Evolutionary conservation across 2,329 filamentous ascomycete genomes (phyloP), one percentile per base, ranked within the genome.

Genomic region (Colletotrichum sidae): DNA sequence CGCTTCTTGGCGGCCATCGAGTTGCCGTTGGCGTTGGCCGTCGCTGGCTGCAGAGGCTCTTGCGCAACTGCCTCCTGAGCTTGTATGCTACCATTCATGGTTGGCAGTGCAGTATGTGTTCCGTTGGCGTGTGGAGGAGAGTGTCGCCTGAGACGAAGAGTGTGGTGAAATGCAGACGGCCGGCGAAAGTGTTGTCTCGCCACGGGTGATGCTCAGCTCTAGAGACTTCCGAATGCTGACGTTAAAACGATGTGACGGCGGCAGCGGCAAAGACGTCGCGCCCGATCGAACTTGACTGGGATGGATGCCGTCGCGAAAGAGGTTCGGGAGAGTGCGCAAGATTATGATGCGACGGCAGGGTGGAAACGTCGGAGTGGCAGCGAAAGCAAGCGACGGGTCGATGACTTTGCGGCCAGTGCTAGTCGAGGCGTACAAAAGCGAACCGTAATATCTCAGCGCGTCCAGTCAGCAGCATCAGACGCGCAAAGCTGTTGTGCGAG

Each of bases 1-100:
- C 90, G 86, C 84, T 93, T 93, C 84, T 92, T 92, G 69, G 70
- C 55, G 15, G 65, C 68, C 9, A 67, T 59, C 4, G 71, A 33
- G 68, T 60, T 57, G 68, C 68, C 60, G 51, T 59, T 60, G 33
- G 51, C 51, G 34, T 58, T 52, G 17, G 53, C 60, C n/a, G 60
- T 44, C 39, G 56, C 41, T 44, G 56, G 65, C 47, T 67, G 65
- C 17, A 52, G 39, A 50, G 66, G 57, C 44, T 68, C 49, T 52
- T 68, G 66, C 39, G 58, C 58, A 37, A 44, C 45, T 11, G 51
- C 15, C 15, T 69, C 67, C 38, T 58, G 53, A 25, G 65, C 34
- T 47, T 66, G 55, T 49, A 67, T 55, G n/a, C 53, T 60, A 50
- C 65, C 67, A 54, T 60, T 67, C 67, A 69, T 69, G 25, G 25